Conservation (phyloP, 2,329 filamentous ascomycete species). For the Fragosphaeria purpurea region DNA sequence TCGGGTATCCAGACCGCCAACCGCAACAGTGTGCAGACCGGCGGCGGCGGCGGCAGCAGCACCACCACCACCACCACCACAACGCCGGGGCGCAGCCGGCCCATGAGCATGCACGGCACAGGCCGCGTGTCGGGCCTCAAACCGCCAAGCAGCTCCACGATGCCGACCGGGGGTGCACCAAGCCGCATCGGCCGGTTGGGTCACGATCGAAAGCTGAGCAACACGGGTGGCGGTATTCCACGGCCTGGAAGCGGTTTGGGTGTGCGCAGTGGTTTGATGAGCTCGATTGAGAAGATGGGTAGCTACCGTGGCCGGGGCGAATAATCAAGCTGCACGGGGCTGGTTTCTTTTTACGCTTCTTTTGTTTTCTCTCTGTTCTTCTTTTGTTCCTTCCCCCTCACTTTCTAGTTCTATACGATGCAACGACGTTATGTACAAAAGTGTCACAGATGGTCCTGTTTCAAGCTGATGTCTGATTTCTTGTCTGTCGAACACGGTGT, state of each 20-base stretch:
- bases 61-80: conserved; percentile 3
- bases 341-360: background rate
- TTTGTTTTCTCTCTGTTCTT: background rate
- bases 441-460: no score
- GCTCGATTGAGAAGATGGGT: conserved; percentile 81
- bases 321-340: background rate
- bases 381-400: background rate
- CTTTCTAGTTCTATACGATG: conserved; percentile 6
- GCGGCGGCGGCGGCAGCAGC: background rate
- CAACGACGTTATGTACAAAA: conserved; percentile 8
- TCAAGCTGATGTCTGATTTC: no score
- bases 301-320: conserved; percentile 40
- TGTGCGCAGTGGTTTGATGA: conserved; percentile 64
- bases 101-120: conserved; percentile 13
- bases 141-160: conserved; percentile 40
- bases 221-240: conserved; percentile 29
- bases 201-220: conserved; percentile 37
- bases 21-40: conserved; percentile 14
- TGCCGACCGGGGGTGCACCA: conserved; percentile 24
- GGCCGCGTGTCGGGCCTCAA: conserved; percentile 41
- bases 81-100: conserved; percentile 14
- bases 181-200: conserved; percentile 37
- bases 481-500: no score
- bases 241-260: conserved; percentile 39
- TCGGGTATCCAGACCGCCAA: conserved; percentile 9